Base-by-base conservation (phyloP, 176 grass and related monocot species). In the Alloteropsis semialata region DNA sequence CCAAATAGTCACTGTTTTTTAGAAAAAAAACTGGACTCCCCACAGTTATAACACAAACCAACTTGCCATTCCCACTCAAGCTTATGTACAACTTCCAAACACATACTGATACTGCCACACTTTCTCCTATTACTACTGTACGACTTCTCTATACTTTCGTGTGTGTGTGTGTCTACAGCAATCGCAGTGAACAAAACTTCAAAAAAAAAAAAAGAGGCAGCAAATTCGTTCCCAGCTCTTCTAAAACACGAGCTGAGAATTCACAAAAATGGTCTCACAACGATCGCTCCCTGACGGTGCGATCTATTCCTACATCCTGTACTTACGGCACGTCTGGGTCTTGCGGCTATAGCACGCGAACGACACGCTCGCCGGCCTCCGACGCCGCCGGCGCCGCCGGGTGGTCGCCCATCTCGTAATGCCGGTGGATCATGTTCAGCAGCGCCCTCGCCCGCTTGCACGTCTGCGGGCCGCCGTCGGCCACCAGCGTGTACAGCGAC, bases 171-270 rank as follows among this genome's bases (percentile, higher is more conserved):
- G 49, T 45, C 37, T 74, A 51, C 16, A 81, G 24, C 39, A 79
- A 65, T 10, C 6, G 2, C 8, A 3, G 43, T 63, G 37, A 11
- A 38, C 45, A 54, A 34, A 22, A 33, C 32, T 43, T 30, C 15
- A 25, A 10, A 45, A 61, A 27, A 5, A 24, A 69, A 5, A 12
- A 54, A 11, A 1, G 33, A 44, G 44, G 19, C 66, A 73, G 3
- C 48, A 78, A 84, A 86, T 13, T 71, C 80, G 74, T 87, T 70
- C 90, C 50, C 41, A 78, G 73, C 80, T 91, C 92, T 94, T 87
- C 51, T 83, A 92, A 97, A 97, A 97, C 48, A 17, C 83, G 88
- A 97, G 94, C 94, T 61, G 60, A 83, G 69, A 85, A 85, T 82
- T 8, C 24, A 64, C 64, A 67, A 87, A 75, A 63, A 86, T 51